Evolutionary conservation across 768 basidiomycete species (phyloP).

Genomic region (Termitomyces sp.): DNA sequence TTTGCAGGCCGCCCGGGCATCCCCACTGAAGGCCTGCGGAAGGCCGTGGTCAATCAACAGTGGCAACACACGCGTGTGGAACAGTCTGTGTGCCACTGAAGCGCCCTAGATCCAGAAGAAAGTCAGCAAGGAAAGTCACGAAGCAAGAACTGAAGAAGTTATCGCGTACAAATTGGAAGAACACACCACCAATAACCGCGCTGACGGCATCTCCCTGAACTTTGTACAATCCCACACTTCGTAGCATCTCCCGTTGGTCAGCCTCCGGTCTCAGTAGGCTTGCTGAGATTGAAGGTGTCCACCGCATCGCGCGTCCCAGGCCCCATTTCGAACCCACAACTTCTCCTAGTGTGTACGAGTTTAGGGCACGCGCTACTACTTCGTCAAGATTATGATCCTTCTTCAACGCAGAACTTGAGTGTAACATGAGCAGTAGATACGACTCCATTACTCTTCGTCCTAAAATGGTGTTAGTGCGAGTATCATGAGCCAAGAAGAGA

Average conservation of each 20-base stretch:
- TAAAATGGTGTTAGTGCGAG: slow-evolving; percentile 32
- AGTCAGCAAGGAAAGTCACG: background rate
- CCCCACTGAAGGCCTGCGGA: background rate
- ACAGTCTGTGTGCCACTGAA: slow-evolving; percentile 2
- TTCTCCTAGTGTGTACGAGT: slow-evolving; percentile 72
- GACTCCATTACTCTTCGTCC: slow-evolving; percentile 78
- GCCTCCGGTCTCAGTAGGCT: slow-evolving; percentile 28
- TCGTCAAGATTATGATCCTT: slow-evolving; percentile 56
- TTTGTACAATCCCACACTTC: slow-evolving; percentile 49
- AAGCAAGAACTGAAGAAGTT: background rate
- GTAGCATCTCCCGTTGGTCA: slow-evolving; percentile 39
- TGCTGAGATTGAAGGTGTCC: slow-evolving; percentile 59
- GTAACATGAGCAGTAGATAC: slow-evolving; percentile 72
- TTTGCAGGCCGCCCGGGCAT: background rate
- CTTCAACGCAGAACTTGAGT: slow-evolving; percentile 47
- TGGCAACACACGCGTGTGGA: slow-evolving; percentile 4
- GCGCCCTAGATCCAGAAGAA: slow-evolving; percentile 1
- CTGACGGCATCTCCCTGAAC: slow-evolving; percentile 12
- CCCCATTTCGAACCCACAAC: slow-evolving; percentile 69
- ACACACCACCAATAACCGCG: slow-evolving; percentile 26
- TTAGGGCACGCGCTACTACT: slow-evolving; percentile 55
- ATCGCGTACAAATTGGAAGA: slow-evolving; percentile 72
- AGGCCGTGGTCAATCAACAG: background rate
- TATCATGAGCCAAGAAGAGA: slow-evolving; percentile 53
- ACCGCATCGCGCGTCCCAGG: slow-evolving; percentile 69